These are phyloP conservation scores for Vigna radiata DNA, from an alignment of 306 rosid genomes.

Conservation along the genomic window DNA sequence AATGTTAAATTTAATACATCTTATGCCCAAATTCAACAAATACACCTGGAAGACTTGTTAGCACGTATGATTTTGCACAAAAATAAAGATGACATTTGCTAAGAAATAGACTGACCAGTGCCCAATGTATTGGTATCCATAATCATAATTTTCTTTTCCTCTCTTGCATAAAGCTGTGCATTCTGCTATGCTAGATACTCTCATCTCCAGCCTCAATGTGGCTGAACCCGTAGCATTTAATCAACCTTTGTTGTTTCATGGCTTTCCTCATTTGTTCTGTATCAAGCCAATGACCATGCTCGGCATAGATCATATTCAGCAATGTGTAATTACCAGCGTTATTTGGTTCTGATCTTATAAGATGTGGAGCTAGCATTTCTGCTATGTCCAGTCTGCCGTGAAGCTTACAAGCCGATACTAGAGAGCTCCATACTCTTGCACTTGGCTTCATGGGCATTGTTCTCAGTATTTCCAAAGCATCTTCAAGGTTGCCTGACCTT, in stretches of 20 bases:
- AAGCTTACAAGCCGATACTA: constrained; percentile 68
- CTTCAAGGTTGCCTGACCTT: constrained; percentile 69
- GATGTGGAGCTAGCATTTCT: constrained; percentile 55
- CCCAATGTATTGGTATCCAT: neutral
- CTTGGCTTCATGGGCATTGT: constrained; percentile 69
- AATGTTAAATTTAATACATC: too few species aligned
- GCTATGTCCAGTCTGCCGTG: constrained; percentile 67
- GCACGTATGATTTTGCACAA: neutral
- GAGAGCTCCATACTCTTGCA: constrained; percentile 65
- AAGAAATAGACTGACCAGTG: neutral
- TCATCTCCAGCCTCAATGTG: constrained; percentile 48
- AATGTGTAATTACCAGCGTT: constrained; percentile 62
- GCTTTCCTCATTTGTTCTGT: constrained; percentile 54
- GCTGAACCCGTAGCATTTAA: constrained; percentile 65
- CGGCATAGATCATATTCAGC: constrained; percentile 64
- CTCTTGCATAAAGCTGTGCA: neutral
- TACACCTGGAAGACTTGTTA: neutral
- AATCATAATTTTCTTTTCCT: neutral
- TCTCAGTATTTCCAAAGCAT: constrained; percentile 59
- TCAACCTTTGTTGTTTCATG: constrained; percentile 56
- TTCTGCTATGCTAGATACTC: constrained; percentile 31
- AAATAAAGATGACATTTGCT: neutral
- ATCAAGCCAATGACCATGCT: constrained; percentile 63
- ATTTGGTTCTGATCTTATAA: constrained; percentile 63
- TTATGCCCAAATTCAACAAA: neutral